Base-by-base conservation (phyloP, 2,329 filamentous ascomycete species). In the Zopfia rhizophila region DNA sequence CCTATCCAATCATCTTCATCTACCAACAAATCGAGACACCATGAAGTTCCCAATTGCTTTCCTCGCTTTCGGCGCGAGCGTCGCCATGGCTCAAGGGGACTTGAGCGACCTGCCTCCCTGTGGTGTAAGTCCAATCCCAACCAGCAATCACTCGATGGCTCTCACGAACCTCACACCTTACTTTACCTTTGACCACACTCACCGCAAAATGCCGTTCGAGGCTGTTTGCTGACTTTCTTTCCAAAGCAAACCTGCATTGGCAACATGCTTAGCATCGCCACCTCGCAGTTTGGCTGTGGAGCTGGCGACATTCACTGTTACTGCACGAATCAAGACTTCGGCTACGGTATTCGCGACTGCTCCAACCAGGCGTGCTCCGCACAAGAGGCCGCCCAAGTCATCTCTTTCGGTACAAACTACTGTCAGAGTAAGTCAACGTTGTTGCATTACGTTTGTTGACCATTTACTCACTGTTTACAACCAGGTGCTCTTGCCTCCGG, bases 271-370 rank as follows among this genome's bases (percentile, higher is more conserved):
- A 48, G 18, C 25, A 69, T 74, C 46, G 74, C 74, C 41, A 48
- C 60, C 35, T 49, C 58, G 21, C 6, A 62, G 14, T 75, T 79
- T 51, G 72, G 71, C 45, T 80, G 77, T 60, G 16, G 53, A 12
- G 13, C 46, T 10, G 61, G 62, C 11, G 74, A 78, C 53, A 50
- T 65, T 23, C 43, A 47, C 39, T 80, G 77, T 69, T 72, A 76
- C 48, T 80, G 77, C 70, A 55, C 48, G n/a, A 68, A 76, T 43
- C 48, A 47, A 24, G 61, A 76, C 68, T 80, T 77, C 53, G 68
- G 66, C 45, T 77, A 73, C 45, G 77, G 77, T 48, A 63, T 80
- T 37, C 75, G 76, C 47, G 77, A 80, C 58, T 80, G 77, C 66
- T 66, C 74, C 45, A 71, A 61, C 44, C 65, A 73, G 55, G 72